Percentiles rank a stretch among this genome's conserved stretches.
phyloP scores from a whole-genome alignment of 345 rosid species.

The Brassica napus region Da-Ae NC_063442.1:9580001-9580500 shows the following conservation, averaged over 20 bases:
- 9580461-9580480: conserved; percentile 63
- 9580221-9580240: neutral
- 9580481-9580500: conserved; percentile 55
- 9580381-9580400: conserved; percentile 72
- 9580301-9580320: conserved; percentile 83
- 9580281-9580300: conserved; percentile 84
- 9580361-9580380: conserved; percentile 58
- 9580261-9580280: neutral
- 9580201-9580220: conserved; percentile 43
- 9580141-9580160: conserved; percentile 68
- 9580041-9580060: conserved; percentile 56
- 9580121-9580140: conserved; percentile 60
- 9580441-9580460: conserved; percentile 49
- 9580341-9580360: conserved; percentile 80
- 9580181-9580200: conserved; percentile 69
- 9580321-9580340: conserved; percentile 69
- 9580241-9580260: neutral
- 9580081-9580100: conserved; percentile 57
- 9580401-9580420: conserved; percentile 89
- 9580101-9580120: conserved; percentile 62
- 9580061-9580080: conserved; percentile 59
- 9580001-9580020: neutral
- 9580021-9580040: conserved; percentile 49
- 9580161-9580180: conserved; percentile 91
- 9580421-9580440: conserved; percentile 79